Percentiles rank a stretch among this genome's conserved stretches.
phyloP scores from a whole-genome alignment of 495 filamentous ascomycete genomes.

The Penicillium verhagenii region DNA sequence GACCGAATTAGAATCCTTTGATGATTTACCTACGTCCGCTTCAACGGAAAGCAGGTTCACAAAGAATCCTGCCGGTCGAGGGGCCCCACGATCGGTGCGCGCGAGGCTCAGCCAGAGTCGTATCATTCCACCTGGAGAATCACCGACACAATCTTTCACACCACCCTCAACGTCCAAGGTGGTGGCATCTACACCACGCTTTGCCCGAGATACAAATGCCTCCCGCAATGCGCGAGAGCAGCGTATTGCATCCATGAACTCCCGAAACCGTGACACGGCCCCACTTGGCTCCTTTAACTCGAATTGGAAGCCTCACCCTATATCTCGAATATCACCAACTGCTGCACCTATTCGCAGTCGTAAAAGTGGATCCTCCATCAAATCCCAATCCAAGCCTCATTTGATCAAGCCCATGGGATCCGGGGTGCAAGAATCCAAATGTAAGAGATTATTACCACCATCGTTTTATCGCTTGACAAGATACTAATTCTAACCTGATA shows the following conservation, averaged over 20 bases:
- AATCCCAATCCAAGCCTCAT: constrained; percentile 60
- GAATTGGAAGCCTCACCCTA: constrained; percentile 77
- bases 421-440: constrained; percentile 60
- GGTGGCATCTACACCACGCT: constrained; percentile 65
- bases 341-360: constrained; percentile 50
- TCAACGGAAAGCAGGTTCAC: constrained; percentile 77
- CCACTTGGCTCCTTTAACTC: constrained; percentile 64
- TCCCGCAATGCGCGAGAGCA: constrained; percentile 87
- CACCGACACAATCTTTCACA: constrained; percentile 57
- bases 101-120: constrained; percentile 60
- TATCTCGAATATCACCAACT: constrained; percentile 50
- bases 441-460: constrained; percentile 50
- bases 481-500: constrained; percentile 9
- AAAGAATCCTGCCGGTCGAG: constrained; percentile 72
- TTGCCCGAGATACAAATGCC: constrained; percentile 91
- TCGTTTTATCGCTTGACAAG: constrained; percentile 7
- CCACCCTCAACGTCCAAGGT: constrained; percentile 48
- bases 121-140: constrained; percentile 37
- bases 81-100: constrained; percentile 63
- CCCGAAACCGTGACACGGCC: constrained; percentile 46
- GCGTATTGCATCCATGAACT: constrained; percentile 56
- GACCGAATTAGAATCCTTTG: constrained; percentile 86
- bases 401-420: constrained; percentile 70
- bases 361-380: constrained; percentile 49
- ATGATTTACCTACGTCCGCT: constrained; percentile 88